phyloP scores from a whole-genome alignment of 768 basidiomycete genomes.

The Phaffia tasmanica region DNA sequence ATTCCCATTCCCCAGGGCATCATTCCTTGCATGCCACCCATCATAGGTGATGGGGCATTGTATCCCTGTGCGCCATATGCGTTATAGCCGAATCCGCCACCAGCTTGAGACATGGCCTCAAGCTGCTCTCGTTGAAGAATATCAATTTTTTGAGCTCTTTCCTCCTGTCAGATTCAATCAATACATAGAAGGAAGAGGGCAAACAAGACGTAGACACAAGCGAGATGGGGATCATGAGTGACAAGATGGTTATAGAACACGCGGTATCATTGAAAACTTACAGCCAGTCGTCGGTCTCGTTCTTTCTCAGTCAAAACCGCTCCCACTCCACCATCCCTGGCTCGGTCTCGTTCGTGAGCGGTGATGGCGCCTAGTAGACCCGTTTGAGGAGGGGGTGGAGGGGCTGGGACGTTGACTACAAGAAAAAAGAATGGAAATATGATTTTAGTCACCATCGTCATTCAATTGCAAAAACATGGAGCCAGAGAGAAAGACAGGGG shows the following conservation, averaged over 20 bases:
- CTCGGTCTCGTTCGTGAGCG: constrained; percentile 84
- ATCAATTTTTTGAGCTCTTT: constrained; percentile 82
- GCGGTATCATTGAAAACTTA: constrained; percentile 28
- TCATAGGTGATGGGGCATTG: constrained; percentile 3
- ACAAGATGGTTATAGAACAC: background rate
- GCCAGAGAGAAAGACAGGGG: background rate
- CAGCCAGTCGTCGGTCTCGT: constrained; percentile 73
- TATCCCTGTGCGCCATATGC: constrained; percentile 42
- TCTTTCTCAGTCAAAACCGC: constrained; percentile 91
- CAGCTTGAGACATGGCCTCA: constrained; percentile 63
- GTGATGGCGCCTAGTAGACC: constrained; percentile 93
- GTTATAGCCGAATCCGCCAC: constrained; percentile 45
- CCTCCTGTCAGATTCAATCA: constrained; percentile 47
- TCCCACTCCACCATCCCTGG: constrained; percentile 89
- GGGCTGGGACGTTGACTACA: constrained; percentile 75
- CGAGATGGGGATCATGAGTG: background rate
- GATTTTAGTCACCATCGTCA: no score
- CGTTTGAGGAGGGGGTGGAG: constrained; percentile 87
- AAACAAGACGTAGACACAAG: background rate
- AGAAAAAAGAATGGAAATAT: background rate
- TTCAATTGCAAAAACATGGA: background rate
- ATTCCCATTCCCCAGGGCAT: constrained; percentile 22
- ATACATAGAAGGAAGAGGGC: background rate
- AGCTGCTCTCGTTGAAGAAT: constrained; percentile 78
- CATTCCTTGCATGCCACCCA: constrained; percentile 19